These are phyloP conservation scores for Penicillium sp. DNA, from an alignment of 2,329 filamentous ascomycete genomes.

Conservation along the genomic window DNA sequence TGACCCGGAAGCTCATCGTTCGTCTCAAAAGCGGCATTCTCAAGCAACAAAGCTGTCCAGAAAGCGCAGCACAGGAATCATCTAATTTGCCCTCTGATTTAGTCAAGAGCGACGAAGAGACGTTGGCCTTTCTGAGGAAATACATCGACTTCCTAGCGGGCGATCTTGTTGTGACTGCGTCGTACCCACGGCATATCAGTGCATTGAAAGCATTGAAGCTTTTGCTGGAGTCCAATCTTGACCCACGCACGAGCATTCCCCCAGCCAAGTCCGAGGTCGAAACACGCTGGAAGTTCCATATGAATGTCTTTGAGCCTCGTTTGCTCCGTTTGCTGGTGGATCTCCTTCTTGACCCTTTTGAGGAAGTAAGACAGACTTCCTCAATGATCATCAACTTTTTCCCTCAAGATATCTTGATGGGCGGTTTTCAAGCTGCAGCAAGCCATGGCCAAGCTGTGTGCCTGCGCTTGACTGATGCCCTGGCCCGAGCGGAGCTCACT, in stretches of 20 bases:
- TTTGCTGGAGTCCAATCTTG: conserved; percentile 70
- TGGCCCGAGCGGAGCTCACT: conserved; percentile 38
- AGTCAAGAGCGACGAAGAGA: conserved; percentile 54
- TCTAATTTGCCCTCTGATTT: conserved; percentile 28
- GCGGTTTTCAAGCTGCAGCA: conserved; percentile 5
- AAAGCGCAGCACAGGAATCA: conserved; percentile 10
- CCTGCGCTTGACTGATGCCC: conserved; percentile 33
- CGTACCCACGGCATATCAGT: conserved; percentile 87
- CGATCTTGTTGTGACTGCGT: conserved; percentile 77
- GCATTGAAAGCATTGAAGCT: conserved; percentile 70
- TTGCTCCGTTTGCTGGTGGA: conserved; percentile 66
- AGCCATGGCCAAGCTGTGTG: conserved; percentile 23
- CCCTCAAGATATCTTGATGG: conserved; percentile 32
- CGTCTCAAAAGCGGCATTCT: conserved; percentile 68
- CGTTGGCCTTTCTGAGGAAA: conserved; percentile 65
- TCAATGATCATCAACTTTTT: conserved; percentile 48
- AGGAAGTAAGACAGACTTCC: conserved; percentile 73
- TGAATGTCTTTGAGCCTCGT: conserved; percentile 45
- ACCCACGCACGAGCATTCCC: conserved; percentile 46
- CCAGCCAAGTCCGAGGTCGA: conserved; percentile 53
- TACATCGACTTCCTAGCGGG: conserved; percentile 70
- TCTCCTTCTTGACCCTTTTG: conserved; percentile 84
- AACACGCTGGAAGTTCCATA: conserved; percentile 53
- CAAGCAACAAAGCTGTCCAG: conserved; percentile 31
- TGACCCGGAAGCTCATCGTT: conserved; percentile 74